phyloP scores from a whole-genome alignment of 441 rosid genomes.

The Populus tomentosa region DNA sequence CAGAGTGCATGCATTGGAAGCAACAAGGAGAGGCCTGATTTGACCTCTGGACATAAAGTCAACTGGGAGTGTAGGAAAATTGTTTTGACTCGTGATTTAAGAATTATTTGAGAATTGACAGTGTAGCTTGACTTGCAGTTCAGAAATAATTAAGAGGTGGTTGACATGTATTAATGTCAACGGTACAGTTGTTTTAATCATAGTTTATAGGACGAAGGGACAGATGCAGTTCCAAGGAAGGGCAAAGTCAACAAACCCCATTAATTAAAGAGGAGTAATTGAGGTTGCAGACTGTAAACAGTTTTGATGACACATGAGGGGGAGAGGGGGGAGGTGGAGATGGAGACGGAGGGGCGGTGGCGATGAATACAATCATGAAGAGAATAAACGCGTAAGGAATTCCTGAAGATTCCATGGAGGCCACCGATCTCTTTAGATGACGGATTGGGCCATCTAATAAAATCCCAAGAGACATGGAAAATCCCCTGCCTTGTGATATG shows the following conservation, averaged over 20 bases:
- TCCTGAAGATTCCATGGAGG: neutral
- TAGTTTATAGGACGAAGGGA: no score
- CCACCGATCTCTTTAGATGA: neutral
- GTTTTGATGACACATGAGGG: neutral
- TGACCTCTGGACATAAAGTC: neutral
- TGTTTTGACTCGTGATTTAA: no score
- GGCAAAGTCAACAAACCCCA: no score
- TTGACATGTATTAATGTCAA: neutral
- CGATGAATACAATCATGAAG: neutral
- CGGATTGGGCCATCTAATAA: slow-evolving; percentile 28
- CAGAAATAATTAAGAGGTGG: neutral
- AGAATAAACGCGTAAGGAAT: neutral
- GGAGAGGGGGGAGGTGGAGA: neutral
- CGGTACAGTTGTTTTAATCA: neutral
- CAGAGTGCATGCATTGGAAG: neutral
- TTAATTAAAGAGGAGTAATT: neutral
- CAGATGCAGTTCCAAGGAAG: no score
- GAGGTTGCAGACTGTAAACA: no score
- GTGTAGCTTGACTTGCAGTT: neutral
- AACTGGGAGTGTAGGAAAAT: neutral
- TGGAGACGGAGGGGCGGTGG: neutral
- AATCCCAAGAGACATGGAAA: slow-evolving; percentile 72
- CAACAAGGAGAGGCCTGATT: neutral
- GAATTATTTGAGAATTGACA: neutral
- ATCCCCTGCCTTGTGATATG: slow-evolving; percentile 49